These are phyloP conservation scores for Cucurbita moschata DNA, from an alignment of 306 rosid species.

Conservation along the genomic window DNA sequence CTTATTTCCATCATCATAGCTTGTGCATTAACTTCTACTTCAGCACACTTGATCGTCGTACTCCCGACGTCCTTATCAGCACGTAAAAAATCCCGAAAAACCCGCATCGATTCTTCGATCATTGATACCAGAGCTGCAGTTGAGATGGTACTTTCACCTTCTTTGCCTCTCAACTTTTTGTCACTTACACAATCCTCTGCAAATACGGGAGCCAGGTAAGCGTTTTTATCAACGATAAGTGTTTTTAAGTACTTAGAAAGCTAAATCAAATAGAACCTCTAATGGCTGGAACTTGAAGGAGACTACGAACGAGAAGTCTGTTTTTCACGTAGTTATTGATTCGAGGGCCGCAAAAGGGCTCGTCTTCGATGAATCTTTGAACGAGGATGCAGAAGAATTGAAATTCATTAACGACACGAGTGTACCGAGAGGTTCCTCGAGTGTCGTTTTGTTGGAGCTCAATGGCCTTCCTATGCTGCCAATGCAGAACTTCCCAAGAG, in stretches of 20 bases:
- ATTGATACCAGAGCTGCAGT: conserved; percentile 31
- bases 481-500: conserved; percentile 81
- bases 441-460: conserved; percentile 40
- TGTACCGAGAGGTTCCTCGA: conserved; percentile 25
- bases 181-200: conserved; percentile 42
- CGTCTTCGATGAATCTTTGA: conserved; percentile 68
- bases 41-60: neutral
- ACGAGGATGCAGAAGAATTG: conserved; percentile 69
- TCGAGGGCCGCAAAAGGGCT: conserved; percentile 52
- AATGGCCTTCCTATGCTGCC: conserved; percentile 56
- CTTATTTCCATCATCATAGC: conserved; percentile 27
- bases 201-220: neutral
- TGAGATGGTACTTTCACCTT: conserved; percentile 21
- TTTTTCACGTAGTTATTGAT: conserved; percentile 51
- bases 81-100: conserved; percentile 52
- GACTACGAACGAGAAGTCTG: conserved; percentile 39
- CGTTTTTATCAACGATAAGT: neutral
- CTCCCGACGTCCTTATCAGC: conserved; percentile 40
- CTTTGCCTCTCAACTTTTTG: conserved; percentile 16
- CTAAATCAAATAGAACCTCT: conserved; percentile 27
- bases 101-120: conserved; percentile 49
- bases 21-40: conserved; percentile 16
- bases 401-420: conserved; percentile 61
- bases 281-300: conserved; percentile 70
- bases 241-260: neutral